phyloP scores from a whole-genome alignment of 306 rosid genomes.

The Hippophae tibetana region DNA sequence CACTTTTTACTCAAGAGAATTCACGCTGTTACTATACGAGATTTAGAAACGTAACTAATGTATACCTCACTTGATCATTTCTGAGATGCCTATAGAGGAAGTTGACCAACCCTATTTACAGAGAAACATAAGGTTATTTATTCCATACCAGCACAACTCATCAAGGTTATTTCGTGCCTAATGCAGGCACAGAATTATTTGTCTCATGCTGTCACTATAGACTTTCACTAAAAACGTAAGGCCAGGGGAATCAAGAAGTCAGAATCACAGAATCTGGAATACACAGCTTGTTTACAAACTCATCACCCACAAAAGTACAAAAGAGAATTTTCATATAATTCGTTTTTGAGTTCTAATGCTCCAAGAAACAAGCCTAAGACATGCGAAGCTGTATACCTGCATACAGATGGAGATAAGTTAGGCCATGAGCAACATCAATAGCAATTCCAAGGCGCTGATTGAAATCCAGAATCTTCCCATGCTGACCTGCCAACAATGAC shows the following conservation, averaged over 20 bases:
- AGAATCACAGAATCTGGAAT: neutral
- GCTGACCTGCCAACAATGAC: slow-evolving; percentile 47
- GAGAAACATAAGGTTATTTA: no score
- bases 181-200: no score
- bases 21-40: no score
- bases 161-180: no score
- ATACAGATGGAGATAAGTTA: slow-evolving; percentile 83
- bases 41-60: no score
- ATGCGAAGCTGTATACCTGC: slow-evolving; percentile 46
- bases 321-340: neutral
- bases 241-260: neutral
- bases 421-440: slow-evolving; percentile 94
- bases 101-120: no score
- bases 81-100: no score
- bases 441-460: slow-evolving; percentile 94
- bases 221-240: neutral
- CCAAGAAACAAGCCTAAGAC: neutral
- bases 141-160: no score
- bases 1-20: no score
- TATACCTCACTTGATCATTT: no score
- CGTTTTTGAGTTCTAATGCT: neutral
- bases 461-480: slow-evolving; percentile 72
- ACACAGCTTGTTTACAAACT: neutral
- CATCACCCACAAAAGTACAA: neutral
- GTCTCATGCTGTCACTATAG: neutral